A percentile compares a stretch with the other conserved stretches of the same genome.
Conservation (phyloP, 768 basidiomycete species). For the Gelatoporia subvermispora region DNA sequence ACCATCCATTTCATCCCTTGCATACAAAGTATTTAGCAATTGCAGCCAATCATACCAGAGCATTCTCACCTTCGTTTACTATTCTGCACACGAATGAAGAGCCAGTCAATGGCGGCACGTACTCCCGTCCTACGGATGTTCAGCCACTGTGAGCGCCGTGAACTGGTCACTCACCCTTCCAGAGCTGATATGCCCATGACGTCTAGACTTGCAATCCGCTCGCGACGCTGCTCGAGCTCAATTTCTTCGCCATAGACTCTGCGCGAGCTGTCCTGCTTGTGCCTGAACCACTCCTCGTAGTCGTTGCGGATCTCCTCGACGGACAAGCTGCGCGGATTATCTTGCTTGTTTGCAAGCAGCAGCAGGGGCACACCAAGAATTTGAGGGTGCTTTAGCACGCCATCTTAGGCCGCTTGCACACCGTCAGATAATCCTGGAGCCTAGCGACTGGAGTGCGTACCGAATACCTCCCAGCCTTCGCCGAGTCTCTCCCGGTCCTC, state of each 20-base stretch:
- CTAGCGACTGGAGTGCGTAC: conserved; percentile 40
- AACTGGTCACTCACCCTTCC: conserved; percentile 63
- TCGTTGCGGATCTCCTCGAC: conserved; percentile 89
- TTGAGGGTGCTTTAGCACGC: conserved; percentile 83
- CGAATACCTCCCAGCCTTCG: conserved; percentile 97
- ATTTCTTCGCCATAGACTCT: conserved; percentile 36
- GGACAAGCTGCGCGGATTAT: conserved; percentile 71
- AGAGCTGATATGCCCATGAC: conserved; percentile 87
- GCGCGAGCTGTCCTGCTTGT: conserved; percentile 64
- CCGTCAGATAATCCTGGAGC: conserved; percentile 5
- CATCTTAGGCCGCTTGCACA: conserved; percentile 46
- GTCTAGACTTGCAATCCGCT: conserved; percentile 46
- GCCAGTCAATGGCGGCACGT: conserved; percentile 76
- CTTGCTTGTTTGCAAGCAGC: conserved; percentile 95
- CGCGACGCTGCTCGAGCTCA: conserved; percentile 24
- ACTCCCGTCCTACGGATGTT: conserved; percentile 57
- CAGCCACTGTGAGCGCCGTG: neutral
- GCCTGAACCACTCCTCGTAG: conserved; percentile 83
- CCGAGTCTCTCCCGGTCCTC: conserved; percentile 82
- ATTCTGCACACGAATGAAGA: conserved; percentile 91
- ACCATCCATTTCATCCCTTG: conserved; percentile 6
- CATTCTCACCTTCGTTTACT: conserved; percentile 63
- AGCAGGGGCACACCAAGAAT: conserved; percentile 88
- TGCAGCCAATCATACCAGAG: neutral
- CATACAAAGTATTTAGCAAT: neutral